These are phyloP conservation scores for Gynandropsis gynandra DNA, from an alignment of 345 rosid genomes.

Conservation along the genomic window DNA sequence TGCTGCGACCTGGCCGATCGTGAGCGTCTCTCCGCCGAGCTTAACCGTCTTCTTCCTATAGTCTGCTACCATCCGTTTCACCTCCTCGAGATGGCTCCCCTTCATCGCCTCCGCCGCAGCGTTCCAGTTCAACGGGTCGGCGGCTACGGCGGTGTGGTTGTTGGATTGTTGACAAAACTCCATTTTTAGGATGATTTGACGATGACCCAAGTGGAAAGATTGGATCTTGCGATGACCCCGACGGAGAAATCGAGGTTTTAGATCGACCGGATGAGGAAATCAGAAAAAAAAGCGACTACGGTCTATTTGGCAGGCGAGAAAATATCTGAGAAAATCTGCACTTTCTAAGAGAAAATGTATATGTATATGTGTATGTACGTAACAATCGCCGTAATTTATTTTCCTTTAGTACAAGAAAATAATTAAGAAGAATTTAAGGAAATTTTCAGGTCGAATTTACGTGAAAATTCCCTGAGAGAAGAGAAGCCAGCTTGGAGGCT, in stretches of 20 bases:
- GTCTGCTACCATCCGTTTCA: constrained; percentile 47
- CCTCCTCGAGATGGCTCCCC: constrained; percentile 65
- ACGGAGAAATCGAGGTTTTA: neutral
- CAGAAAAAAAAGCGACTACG: no score
- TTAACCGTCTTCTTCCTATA: constrained; percentile 35
- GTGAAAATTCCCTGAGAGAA: constrained; percentile 29
- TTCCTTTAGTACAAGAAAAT: no score
- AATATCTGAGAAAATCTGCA: neutral
- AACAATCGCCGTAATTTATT: neutral
- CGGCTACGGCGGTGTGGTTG: neutral
- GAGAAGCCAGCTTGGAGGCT: neutral
- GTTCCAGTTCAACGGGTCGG: constrained; percentile 35
- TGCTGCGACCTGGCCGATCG: constrained; percentile 49
- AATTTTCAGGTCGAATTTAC: constrained; percentile 17
- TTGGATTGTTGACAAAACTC: neutral
- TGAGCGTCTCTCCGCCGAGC: constrained; percentile 51
- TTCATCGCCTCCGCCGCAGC: constrained; percentile 43
- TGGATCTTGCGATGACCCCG: neutral
- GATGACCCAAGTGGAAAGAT: neutral
- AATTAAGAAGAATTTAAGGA: constrained; percentile 5
- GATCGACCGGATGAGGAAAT: no score
- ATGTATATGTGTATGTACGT: neutral
- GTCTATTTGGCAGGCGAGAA: neutral
- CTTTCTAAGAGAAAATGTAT: neutral
- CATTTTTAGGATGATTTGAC: neutral